Percentiles rank a stretch among this genome's conserved stretches.
Conservation (phyloP, 208 protist genomes). For the Crithidia sp. region DNA sequence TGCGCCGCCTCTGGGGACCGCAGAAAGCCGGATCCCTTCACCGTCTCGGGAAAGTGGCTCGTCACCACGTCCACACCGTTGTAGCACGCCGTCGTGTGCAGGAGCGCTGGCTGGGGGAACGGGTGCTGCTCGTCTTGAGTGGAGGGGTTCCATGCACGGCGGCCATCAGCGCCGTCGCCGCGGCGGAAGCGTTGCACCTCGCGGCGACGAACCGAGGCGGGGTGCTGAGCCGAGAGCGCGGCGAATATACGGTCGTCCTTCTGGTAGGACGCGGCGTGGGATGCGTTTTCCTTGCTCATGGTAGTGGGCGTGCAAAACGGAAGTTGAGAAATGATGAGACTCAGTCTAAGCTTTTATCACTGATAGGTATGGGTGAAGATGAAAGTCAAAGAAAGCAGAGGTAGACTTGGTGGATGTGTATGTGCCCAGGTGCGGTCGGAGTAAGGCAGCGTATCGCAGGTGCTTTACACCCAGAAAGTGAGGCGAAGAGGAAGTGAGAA, state of each 20-base stretch:
- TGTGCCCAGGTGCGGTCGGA: neutral
- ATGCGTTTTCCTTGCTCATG: conserved; percentile 6
- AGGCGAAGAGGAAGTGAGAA: too few relatives aligned
- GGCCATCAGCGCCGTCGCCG: conserved; percentile 26
- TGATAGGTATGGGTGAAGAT: neutral
- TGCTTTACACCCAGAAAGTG: neutral
- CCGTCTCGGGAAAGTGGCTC: conserved; percentile 63
- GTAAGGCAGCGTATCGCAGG: too few relatives aligned
- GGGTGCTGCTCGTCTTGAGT: conserved; percentile 68
- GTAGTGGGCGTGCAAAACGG: neutral
- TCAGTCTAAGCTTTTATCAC: too few relatives aligned
- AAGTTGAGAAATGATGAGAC: neutral
- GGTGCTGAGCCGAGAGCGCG: conserved; percentile 29
- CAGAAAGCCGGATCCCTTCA: conserved; percentile 49
- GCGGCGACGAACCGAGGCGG: conserved; percentile 27
- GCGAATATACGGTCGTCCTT: conserved; percentile 56
- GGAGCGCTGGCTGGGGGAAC: conserved; percentile 72
- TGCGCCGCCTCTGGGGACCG: conserved; percentile 22
- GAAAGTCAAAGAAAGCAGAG: neutral
- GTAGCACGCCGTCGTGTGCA: conserved; percentile 57
- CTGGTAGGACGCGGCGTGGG: conserved; percentile 2
- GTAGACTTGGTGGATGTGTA: neutral
- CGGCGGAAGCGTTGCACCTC: conserved; percentile 58
- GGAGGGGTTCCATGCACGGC: conserved; percentile 71
- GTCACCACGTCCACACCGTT: conserved; percentile 62